These are phyloP conservation scores for Dittrichia graveolens DNA, from an alignment of 129 eudicot species.

Conservation along the genomic window DNA sequence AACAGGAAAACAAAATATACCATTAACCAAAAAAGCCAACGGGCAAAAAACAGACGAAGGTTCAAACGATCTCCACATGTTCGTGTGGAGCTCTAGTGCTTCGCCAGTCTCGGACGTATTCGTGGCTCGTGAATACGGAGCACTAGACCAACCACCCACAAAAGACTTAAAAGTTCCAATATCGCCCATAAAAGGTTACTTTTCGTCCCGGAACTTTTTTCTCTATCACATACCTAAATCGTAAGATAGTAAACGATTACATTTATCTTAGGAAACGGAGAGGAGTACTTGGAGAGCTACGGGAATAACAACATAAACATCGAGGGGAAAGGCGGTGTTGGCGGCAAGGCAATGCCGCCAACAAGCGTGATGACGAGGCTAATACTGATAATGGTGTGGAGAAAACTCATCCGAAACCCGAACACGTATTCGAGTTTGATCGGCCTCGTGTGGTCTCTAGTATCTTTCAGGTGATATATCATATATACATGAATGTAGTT, in stretches of 20 bases:
- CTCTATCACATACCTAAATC: too few species aligned
- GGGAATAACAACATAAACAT: conserved; percentile 60
- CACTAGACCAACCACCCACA: conserved; percentile 44
- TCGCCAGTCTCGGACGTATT: conserved; percentile 95
- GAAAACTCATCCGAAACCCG: conserved; percentile 88
- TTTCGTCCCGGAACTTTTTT: too few species aligned
- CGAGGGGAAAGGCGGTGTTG: conserved; percentile 36
- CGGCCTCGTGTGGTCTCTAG: conserved; percentile 85
- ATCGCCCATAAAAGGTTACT: conserved; percentile 70
- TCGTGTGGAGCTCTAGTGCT: conserved; percentile 95
- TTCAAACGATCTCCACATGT: conserved; percentile 85
- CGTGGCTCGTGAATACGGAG: conserved; percentile 75
- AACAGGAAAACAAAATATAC: conserved; percentile 37
- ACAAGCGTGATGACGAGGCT: conserved; percentile 96
- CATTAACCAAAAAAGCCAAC: conserved; percentile 46
- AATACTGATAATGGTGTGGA: conserved; percentile 94
- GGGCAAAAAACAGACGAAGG: conserved; percentile 61
- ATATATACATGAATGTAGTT: not conserved
- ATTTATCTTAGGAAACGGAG: conserved; percentile 43
- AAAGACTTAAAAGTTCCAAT: conserved; percentile 62
- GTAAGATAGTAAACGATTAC: conserved; percentile 20
- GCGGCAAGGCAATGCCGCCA: conserved; percentile 71
- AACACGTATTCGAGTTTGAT: conserved; percentile 89
- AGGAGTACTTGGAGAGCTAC: conserved; percentile 59
- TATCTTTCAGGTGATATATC: conserved; percentile 65